phyloP scores from a whole-genome alignment of 192 early-diverging fungal species.

The Anaeromyces robustus region DNA sequence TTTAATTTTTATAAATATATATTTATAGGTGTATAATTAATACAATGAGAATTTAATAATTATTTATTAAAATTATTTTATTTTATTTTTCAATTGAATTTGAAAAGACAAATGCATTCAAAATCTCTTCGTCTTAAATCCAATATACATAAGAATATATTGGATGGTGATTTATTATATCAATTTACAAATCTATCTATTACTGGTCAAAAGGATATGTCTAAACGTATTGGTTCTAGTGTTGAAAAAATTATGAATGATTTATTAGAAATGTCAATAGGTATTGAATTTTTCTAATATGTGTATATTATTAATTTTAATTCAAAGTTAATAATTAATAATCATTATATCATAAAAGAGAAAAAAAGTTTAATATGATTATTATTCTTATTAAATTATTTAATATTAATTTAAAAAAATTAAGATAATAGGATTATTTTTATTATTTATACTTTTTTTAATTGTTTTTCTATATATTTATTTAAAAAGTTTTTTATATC shows the following conservation, averaged over 20 bases:
- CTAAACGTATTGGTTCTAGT: constrained; percentile 74
- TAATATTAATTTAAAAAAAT: no score
- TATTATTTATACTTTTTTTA: no score
- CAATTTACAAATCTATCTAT: constrained; percentile 47
- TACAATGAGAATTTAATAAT: constrained; percentile 14
- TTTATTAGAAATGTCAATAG: constrained; percentile 42
- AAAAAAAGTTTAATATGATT: no score
- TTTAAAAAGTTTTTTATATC: no score
- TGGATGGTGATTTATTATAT: constrained; percentile 77
- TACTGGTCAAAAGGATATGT: constrained; percentile 62
- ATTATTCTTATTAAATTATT: no score
- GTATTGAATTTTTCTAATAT: constrained; percentile 55
- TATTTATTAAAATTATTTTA: no score
- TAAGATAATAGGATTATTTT: no score
- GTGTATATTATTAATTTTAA: neutral
- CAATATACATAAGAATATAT: constrained; percentile 54
- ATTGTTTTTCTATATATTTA: no score
- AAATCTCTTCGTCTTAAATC: constrained; percentile 21
- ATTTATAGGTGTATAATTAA: constrained; percentile 23
- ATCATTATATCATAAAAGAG: no score
- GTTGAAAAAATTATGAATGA: constrained; percentile 72
- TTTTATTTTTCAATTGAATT: no score
- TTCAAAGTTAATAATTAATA: no score
- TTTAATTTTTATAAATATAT: constrained; percentile 11
- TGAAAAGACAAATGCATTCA: neutral